These are phyloP conservation scores for Tilletiopsis washingtonensis DNA, from an alignment of 1,284 basidiomycete genomes.

Conservation along the genomic window DNA sequence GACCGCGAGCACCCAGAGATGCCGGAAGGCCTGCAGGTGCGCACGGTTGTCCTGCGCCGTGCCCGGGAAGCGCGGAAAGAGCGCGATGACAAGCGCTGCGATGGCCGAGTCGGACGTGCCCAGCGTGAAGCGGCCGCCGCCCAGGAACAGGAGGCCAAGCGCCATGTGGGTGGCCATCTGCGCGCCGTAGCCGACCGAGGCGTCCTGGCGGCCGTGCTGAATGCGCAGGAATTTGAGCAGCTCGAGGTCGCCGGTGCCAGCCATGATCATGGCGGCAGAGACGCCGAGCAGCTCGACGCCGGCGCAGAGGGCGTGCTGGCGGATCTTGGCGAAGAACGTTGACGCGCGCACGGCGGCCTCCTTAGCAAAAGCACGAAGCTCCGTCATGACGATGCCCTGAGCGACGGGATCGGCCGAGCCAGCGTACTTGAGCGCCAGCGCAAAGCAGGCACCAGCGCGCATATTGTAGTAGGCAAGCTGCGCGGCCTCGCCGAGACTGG, in stretches of 20 bases:
- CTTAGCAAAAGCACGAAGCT: constrained; percentile 63
- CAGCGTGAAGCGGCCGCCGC: constrained; percentile 82
- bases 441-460: constrained; percentile 76
- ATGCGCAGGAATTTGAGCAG: constrained; percentile 79
- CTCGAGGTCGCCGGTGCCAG: constrained; percentile 88
- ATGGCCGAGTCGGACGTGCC: constrained; percentile 85
- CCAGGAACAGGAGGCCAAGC: constrained; percentile 84
- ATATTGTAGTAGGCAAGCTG: constrained; percentile 38
- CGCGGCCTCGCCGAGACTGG: constrained; percentile 14
- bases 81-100: constrained; percentile 77
- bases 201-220: constrained; percentile 75
- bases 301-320: constrained; percentile 72
- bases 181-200: constrained; percentile 61
- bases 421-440: constrained; percentile 82
- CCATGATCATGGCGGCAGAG: constrained; percentile 82
- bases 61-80: constrained; percentile 76
- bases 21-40: constrained; percentile 84
- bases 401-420: constrained; percentile 60
- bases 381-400: constrained; percentile 68
- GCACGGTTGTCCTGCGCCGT: constrained; percentile 76
- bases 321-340: constrained; percentile 13
- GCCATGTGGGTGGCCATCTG: constrained; percentile 88
- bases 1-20: constrained; percentile 89
- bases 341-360: constrained; percentile 48
- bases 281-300: constrained; percentile 79